phyloP scores from a whole-genome alignment of 164 flowering plant species.

The Liriodendron chinense region DNA sequence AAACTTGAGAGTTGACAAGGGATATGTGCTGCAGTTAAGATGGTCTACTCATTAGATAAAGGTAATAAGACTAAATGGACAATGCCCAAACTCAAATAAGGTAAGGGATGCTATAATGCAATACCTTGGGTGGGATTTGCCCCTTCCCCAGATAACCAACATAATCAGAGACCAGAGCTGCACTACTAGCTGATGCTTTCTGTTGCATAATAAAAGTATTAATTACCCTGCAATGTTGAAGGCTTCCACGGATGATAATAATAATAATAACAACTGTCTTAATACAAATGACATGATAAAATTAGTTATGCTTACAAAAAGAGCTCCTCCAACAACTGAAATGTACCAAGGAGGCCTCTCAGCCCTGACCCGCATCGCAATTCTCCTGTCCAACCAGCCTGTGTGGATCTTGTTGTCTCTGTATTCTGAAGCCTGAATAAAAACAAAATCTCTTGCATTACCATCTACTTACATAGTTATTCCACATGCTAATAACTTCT shows the following conservation, averaged over 20 bases:
- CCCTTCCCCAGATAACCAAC: slow-evolving; percentile 98
- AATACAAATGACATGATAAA: neutral
- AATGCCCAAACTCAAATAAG: neutral
- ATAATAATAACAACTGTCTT: neutral
- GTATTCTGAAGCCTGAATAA: slow-evolving; percentile 80
- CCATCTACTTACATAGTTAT: neutral
- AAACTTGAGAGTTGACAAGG: slow-evolving; percentile 83
- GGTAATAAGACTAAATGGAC: slow-evolving; percentile 4
- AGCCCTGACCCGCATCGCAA: slow-evolving; percentile 99
- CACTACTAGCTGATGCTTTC: slow-evolving; percentile 97
- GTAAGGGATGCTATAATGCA: neutral
- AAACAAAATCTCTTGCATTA: neutral
- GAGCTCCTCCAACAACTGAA: slow-evolving; percentile 97
- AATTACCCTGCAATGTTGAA: neutral
- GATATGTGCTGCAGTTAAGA: slow-evolving; percentile 82
- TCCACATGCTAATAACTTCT: neutral
- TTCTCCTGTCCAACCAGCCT: slow-evolving; percentile 99
- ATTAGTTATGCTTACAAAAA: slow-evolving; percentile 59
- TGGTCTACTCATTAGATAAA: slow-evolving; percentile 1
- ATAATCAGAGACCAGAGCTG: slow-evolving; percentile 94
- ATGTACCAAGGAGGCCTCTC: slow-evolving; percentile 99
- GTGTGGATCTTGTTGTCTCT: slow-evolving; percentile 94
- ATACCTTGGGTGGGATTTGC: slow-evolving; percentile 99
- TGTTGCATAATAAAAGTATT: slow-evolving; percentile 21
- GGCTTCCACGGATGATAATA: neutral